phyloP scores from a whole-genome alignment of 495 filamentous ascomycete genomes.

The Aspergillus indologenus region DNA sequence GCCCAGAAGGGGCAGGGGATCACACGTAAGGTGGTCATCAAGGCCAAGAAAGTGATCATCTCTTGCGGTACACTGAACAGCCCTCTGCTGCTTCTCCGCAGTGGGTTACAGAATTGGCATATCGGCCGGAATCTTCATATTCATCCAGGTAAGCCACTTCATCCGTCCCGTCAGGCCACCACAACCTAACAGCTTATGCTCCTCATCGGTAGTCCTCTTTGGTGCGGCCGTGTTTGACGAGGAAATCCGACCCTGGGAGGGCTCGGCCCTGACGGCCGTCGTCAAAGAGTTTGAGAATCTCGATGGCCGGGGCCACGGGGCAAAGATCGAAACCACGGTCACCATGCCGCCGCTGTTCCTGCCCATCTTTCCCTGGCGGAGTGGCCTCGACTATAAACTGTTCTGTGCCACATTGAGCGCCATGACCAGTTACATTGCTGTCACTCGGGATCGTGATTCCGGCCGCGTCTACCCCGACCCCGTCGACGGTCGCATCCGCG shows the following conservation, averaged over 20 bases:
- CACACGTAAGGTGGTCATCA: slow-evolving; percentile 61
- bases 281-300: slow-evolving; percentile 78
- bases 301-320: slow-evolving; percentile 79
- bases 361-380: slow-evolving; percentile 58
- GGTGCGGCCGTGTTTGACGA: slow-evolving; percentile 62
- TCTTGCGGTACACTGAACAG: slow-evolving; percentile 70
- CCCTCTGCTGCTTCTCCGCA: slow-evolving; percentile 71
- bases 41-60: slow-evolving; percentile 79
- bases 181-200: no score
- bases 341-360: slow-evolving; percentile 63
- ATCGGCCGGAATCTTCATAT: slow-evolving; percentile 80
- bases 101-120: slow-evolving; percentile 70
- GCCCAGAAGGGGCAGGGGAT: no score
- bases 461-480: slow-evolving; percentile 77
- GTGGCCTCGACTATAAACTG: slow-evolving; percentile 66
- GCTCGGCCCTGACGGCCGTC: slow-evolving; percentile 70
- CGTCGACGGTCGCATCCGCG: slow-evolving; percentile 53
- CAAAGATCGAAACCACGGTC: slow-evolving; percentile 69
- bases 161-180: no score
- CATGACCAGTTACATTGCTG: slow-evolving; percentile 63
- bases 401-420: slow-evolving; percentile 57
- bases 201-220: no score
- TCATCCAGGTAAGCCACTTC: no score
- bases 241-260: slow-evolving; percentile 74
- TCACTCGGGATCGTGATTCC: slow-evolving; percentile 68